phyloP scores from a whole-genome alignment of 306 rosid genomes.

The Cyclanthera cordifolia region DNA sequence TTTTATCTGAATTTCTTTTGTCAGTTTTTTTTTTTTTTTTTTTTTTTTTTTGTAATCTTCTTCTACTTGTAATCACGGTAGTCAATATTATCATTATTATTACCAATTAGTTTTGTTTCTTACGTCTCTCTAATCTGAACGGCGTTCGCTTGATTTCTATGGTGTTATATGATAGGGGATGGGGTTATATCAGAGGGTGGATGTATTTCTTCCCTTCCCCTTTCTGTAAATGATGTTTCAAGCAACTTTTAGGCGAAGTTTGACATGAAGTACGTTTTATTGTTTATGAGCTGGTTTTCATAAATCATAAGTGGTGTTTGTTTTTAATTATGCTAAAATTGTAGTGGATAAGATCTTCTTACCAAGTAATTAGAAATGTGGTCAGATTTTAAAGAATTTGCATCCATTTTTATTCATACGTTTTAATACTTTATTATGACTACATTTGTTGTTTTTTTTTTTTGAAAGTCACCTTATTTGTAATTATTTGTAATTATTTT shows the following conservation, averaged over 20 bases:
- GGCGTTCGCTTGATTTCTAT: background rate
- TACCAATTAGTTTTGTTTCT: background rate
- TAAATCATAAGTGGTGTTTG: no score
- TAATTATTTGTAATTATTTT: no score
- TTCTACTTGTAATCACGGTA: background rate
- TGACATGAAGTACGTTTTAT: background rate
- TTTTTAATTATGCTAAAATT: no score
- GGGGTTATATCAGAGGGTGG: background rate
- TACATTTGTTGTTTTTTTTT: no score
- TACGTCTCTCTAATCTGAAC: background rate
- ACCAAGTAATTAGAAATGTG: no score
- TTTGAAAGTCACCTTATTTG: no score
- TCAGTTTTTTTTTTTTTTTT: background rate
- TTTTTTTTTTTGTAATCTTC: background rate
- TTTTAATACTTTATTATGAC: no score
- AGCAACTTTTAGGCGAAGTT: background rate
- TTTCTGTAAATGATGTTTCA: slow-evolving; percentile 7
- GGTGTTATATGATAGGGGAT: background rate
- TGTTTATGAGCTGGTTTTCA: background rate
- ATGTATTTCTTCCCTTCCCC: slow-evolving; percentile 1
- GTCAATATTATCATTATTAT: background rate
- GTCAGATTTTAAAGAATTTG: no score
- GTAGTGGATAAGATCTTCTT: no score
- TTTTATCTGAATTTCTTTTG: no score
- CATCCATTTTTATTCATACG: no score